phyloP scores from a whole-genome alignment of 2,329 filamentous ascomycete species.

The Aureobasidium zeae region DNA sequence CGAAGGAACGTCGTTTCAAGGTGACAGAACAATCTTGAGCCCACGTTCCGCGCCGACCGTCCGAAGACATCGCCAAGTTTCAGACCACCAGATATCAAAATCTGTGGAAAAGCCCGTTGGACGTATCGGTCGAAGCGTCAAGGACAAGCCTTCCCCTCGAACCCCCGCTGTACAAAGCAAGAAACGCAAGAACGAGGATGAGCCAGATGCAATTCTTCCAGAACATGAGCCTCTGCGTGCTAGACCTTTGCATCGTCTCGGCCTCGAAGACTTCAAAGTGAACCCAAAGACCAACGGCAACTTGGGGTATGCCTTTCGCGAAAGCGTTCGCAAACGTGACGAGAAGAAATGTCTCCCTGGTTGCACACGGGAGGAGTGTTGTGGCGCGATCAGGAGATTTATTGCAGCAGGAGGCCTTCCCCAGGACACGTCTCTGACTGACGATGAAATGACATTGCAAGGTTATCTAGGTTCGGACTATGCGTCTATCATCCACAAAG shows the following conservation, averaged over 20 bases:
- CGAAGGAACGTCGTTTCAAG: conserved; percentile 1
- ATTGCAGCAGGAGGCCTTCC: conserved; percentile 11
- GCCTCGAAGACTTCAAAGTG: conserved; percentile 67
- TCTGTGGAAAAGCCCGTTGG: conserved; percentile 1
- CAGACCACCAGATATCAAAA: not conserved
- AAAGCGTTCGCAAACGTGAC: conserved; percentile 62
- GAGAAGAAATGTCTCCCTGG: conserved; percentile 62
- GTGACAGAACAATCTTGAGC: conserved; percentile 11
- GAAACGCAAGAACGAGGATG: not conserved
- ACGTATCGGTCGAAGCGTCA: not conserved
- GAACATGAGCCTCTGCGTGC: conserved; percentile 45
- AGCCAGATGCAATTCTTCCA: conserved; percentile 22
- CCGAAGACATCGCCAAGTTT: not conserved
- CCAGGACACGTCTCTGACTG: conserved; percentile 18
- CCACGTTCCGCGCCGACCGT: conserved; percentile 2
- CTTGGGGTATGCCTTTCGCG: conserved; percentile 57
- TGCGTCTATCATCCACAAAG: not conserved
- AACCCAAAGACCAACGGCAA: conserved; percentile 66
- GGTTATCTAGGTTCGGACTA: conserved; percentile 45
- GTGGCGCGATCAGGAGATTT: conserved; percentile 42
- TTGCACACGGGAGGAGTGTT: conserved; percentile 68
- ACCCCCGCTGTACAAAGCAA: not conserved
- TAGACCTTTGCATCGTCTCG: conserved; percentile 49
- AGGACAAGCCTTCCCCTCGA: conserved; percentile 4
- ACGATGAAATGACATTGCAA: conserved; percentile 35